These are phyloP conservation scores for Hydnomerulius pinastri DNA, from an alignment of 768 basidiomycete genomes.

Conservation along the genomic window DNA sequence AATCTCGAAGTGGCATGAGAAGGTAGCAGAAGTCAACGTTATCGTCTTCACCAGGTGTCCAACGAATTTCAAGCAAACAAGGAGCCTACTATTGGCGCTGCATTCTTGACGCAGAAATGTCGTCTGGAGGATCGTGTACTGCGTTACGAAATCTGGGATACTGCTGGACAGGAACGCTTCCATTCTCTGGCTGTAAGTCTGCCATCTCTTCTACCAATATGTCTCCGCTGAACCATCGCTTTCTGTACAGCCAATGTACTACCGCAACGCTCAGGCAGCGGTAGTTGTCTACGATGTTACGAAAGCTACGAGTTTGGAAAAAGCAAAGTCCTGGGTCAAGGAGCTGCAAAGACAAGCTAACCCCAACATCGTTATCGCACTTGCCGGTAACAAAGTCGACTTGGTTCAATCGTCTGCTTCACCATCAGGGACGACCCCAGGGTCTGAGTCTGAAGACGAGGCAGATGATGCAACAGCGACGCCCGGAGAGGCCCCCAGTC, in stretches of 20 bases:
- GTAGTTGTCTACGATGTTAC: conserved; percentile 99
- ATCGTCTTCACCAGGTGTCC: conserved; percentile 59
- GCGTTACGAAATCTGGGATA: conserved; percentile 98
- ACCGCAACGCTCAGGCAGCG: conserved; percentile 96
- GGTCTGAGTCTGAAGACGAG: conserved; percentile 81
- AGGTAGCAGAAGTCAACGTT: conserved; percentile 1
- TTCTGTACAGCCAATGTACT: conserved; percentile 86
- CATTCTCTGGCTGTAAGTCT: conserved; percentile 88
- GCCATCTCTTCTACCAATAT: not conserved
- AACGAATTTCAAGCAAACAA: conserved; percentile 99
- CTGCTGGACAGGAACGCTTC: conserved; percentile 94
- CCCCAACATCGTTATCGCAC: conserved; percentile 98
- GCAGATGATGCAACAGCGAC: conserved; percentile 92
- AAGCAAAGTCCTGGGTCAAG: conserved; percentile 99
- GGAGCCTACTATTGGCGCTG: conserved; percentile 97
- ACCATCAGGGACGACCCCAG: conserved; percentile 46
- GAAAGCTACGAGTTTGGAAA: conserved; percentile 93
- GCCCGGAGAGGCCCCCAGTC: conserved; percentile 66
- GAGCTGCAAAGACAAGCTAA: conserved; percentile 98
- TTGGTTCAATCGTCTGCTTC: conserved; percentile 71
- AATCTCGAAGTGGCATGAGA: conserved; percentile 10
- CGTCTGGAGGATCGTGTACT: conserved; percentile 91
- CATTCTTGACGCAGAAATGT: conserved; percentile 94
- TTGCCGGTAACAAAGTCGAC: conserved; percentile 97
- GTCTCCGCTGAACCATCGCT: conserved; percentile 7